A percentile compares a stretch with the other conserved stretches of the same genome.
phyloP scores from a whole-genome alignment of 768 basidiomycete species.

The Cystobasidiopsis lactophilus region DNA sequence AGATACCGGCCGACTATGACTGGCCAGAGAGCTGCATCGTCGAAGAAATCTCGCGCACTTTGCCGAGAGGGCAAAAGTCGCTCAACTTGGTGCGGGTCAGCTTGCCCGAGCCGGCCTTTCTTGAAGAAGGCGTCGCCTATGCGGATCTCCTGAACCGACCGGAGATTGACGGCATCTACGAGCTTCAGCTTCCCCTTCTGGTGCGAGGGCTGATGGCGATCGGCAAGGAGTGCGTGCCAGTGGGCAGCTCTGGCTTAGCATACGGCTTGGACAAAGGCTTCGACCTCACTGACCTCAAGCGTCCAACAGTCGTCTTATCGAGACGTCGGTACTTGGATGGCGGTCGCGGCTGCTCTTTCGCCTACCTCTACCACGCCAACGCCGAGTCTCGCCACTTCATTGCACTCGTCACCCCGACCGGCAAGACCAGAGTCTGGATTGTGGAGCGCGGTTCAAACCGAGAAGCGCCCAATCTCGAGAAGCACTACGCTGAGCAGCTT shows the following conservation, averaged over 20 bases:
- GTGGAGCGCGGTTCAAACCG: slow-evolving; percentile 77
- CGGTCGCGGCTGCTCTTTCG: slow-evolving; percentile 47
- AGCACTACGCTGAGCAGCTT: slow-evolving; percentile 40
- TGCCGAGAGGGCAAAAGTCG: slow-evolving; percentile 58
- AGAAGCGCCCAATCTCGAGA: slow-evolving; percentile 56
- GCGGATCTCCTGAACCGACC: slow-evolving; percentile 80
- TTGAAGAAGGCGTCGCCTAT: slow-evolving; percentile 71
- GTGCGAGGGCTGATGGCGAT: slow-evolving; percentile 60
- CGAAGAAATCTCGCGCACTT: slow-evolving; percentile 48
- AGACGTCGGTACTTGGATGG: slow-evolving; percentile 50
- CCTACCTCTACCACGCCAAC: slow-evolving; percentile 71
- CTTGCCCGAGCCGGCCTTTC: slow-evolving; percentile 62
- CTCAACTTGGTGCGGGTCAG: slow-evolving; percentile 60
- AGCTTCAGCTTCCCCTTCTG: slow-evolving; percentile 71
- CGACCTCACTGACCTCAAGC: slow-evolving; percentile 59
- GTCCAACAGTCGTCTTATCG: slow-evolving; percentile 35
- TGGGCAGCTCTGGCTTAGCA: slow-evolving; percentile 46
- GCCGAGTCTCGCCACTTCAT: slow-evolving; percentile 63
- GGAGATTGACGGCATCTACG: slow-evolving; percentile 83
- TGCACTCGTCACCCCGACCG: slow-evolving; percentile 56
- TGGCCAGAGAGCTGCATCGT: slow-evolving; percentile 29
- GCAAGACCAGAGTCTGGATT: slow-evolving; percentile 50
- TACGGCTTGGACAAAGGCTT: slow-evolving; percentile 61
- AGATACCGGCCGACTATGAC: slow-evolving; percentile 41
- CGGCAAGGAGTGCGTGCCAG: slow-evolving; percentile 57